Evolutionary conservation across 1,139 yeast species (phyloP), one percentile per base, ranked within the genome.

Genomic region (Blastobotrys elegans): DNA sequence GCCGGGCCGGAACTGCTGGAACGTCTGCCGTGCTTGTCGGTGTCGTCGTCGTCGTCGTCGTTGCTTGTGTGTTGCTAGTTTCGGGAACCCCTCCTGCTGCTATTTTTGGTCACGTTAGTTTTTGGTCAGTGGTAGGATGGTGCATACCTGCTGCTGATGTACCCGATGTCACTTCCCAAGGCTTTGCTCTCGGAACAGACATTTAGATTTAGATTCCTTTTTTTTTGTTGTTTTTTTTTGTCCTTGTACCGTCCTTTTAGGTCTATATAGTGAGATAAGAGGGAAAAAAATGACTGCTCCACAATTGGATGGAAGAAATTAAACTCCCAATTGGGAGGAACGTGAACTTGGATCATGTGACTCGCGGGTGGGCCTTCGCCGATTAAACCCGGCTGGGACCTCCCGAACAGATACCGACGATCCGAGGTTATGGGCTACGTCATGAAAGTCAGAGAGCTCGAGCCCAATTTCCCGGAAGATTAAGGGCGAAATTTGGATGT

Each of bases 131-230:
- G 51, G 2, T 66, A 52, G n/a, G 17, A 8, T 66, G 54, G 18
- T 61, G 47, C 24, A 60, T 46, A 13, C 55, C 52, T 8, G 56
- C 55, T 10, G 53, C 47, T 1, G 56, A 40, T 2, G 49, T 46
- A 4, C 82, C 83, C 13, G 77, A 70, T 11, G 76, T 60, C 6
- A 74, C 76, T 62, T 84, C 92, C 92, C 92, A 84, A 26, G 94
- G 92, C 64, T 84, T 84, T 17, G 87, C 77, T 68, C 92, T 71
- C 46, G 83, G 80, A 20, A 71, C 74, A 26, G 78, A 73, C 58
- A 55, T 55, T 30, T 13, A 6, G 4, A 6, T 30, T 30, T 30
- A n/a, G 30, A 8, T 27, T 27, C 13, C 13, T 27, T 27, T 27
- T 27, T 27, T 27, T 8, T 27, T 27, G 8, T 27, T 27, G 30